A percentile compares a stretch with the other conserved stretches of the same genome.
Conservation (phyloP, 75 land plant species). For the Gnetum montanum region DNA sequence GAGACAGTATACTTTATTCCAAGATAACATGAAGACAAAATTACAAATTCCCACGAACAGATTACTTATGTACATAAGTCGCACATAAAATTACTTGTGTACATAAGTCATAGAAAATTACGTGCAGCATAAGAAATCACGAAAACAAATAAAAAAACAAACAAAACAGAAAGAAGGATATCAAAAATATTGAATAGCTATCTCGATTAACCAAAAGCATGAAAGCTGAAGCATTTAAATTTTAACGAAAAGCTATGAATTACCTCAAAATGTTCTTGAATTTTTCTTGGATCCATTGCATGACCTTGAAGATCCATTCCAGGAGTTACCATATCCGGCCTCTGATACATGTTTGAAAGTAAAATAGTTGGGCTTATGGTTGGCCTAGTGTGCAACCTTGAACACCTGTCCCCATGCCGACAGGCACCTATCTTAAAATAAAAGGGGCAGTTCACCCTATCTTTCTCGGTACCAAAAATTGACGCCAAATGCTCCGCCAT, state of each 20-base stretch:
- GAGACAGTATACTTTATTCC: no score
- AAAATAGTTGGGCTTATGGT: conserved; percentile 32
- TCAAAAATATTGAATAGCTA: neutral
- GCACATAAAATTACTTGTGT: no score
- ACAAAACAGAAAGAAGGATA: neutral
- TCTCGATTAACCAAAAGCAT: neutral
- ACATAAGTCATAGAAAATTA: no score
- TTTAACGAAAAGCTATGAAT: neutral
- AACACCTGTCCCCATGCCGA: conserved; percentile 36
- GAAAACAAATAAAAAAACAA: neutral
- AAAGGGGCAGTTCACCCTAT: conserved; percentile 32
- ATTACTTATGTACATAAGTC: no score
- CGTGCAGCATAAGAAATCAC: neutral
- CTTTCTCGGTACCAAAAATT: conserved; percentile 38
- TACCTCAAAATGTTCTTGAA: conserved; percentile 38
- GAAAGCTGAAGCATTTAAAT: neutral
- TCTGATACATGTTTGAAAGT: conserved; percentile 34
- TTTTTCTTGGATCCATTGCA: conserved; percentile 26
- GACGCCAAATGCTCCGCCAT: conserved; percentile 40
- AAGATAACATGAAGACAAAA: no score
- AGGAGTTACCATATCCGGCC: conserved; percentile 31
- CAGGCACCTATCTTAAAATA: conserved; percentile 37
- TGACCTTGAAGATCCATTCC: conserved; percentile 31
- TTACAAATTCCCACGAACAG: no score
- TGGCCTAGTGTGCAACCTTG: conserved; percentile 27